phyloP scores from a whole-genome alignment of 345 rosid species.

The Nephelium lappaceum region DNA sequence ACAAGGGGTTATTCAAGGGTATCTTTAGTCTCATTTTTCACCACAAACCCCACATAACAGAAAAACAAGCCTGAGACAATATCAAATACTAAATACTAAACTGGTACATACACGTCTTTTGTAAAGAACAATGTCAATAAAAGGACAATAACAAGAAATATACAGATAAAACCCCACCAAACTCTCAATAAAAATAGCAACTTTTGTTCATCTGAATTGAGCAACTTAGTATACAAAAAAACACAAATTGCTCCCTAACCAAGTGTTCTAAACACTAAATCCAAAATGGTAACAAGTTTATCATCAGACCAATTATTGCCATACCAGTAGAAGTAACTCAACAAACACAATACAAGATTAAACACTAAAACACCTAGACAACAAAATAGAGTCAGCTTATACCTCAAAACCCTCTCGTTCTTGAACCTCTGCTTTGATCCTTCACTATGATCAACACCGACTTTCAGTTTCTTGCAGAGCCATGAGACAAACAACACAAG shows the following conservation, averaged over 20 bases:
- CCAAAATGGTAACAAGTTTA: constrained; percentile 49
- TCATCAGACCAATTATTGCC: constrained; percentile 56
- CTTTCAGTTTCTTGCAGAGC: too few relatives aligned
- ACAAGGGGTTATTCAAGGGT: constrained; percentile 49
- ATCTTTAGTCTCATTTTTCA: constrained; percentile 26
- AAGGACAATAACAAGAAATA: constrained; percentile 63
- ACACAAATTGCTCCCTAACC: constrained; percentile 60
- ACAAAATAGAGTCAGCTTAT: constrained; percentile 48
- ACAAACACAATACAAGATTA: constrained; percentile 45
- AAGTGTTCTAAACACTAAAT: constrained; percentile 57
- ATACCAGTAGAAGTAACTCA: constrained; percentile 37
- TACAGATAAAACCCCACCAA: constrained; percentile 64
- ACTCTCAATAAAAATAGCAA: constrained; percentile 57
- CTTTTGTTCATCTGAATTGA: constrained; percentile 29
- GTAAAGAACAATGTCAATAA: constrained; percentile 47
- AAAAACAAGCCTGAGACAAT: constrained; percentile 39
- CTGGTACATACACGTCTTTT: constrained; percentile 24
- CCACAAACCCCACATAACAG: constrained; percentile 49
- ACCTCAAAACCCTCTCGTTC: constrained; percentile 23
- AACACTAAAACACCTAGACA: constrained; percentile 53
- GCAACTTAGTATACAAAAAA: constrained; percentile 31
- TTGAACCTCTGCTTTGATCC: constrained; percentile 26
- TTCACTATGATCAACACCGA: neutral
- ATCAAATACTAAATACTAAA: constrained; percentile 47
- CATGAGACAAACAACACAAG: too few relatives aligned